Evolutionary conservation across 805 yeast species (phyloP).

Genomic region (Candida palmyrensis): DNA sequence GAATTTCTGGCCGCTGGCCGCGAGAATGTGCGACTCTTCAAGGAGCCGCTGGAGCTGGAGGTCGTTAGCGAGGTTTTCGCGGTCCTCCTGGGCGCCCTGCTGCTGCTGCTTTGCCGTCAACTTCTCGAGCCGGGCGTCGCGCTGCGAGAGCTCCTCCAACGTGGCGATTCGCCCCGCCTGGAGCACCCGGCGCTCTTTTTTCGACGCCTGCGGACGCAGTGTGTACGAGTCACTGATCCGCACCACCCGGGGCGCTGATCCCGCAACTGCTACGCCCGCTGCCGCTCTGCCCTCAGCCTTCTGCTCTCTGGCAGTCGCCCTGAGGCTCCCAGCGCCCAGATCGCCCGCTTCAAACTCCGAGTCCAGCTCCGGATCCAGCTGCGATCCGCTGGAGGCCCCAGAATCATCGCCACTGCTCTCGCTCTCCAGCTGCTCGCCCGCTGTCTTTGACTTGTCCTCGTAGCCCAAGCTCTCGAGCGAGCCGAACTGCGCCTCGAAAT

Average conservation of each 20-base stretch:
- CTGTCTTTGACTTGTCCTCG: conserved; percentile 22
- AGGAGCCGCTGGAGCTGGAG: conserved; percentile 66
- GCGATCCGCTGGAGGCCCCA: no score
- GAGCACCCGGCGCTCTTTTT: conserved; percentile 47
- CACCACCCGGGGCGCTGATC: conserved; percentile 31
- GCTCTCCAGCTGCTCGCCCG: conserved; percentile 11
- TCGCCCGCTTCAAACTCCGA: conserved; percentile 8
- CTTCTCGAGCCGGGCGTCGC: conserved; percentile 18
- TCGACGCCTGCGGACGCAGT: conserved; percentile 27
- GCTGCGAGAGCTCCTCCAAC: conserved; percentile 23
- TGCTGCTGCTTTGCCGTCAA: conserved; percentile 31
- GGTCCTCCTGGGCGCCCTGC: conserved; percentile 34
- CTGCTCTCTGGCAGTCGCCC: conserved; percentile 1
- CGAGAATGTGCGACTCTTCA: conserved; percentile 64
- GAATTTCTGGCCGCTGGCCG: conserved; percentile 29
- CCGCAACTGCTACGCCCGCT: conserved; percentile 7
- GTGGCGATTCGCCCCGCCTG: conserved; percentile 61
- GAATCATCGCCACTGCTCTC: conserved; percentile 13
- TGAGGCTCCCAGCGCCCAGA: conserved; percentile 4
- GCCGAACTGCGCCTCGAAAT: conserved; percentile 65
- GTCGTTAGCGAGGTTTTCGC: conserved; percentile 60
- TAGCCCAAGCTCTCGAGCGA: conserved; percentile 44
- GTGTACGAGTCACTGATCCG: conserved; percentile 35
- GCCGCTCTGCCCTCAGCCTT: conserved; percentile 12
- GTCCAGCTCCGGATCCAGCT: conserved; percentile 6